These are phyloP conservation scores for Candida neerlandica DNA, from an alignment of 1,139 yeast species.

Conservation along the genomic window DNA sequence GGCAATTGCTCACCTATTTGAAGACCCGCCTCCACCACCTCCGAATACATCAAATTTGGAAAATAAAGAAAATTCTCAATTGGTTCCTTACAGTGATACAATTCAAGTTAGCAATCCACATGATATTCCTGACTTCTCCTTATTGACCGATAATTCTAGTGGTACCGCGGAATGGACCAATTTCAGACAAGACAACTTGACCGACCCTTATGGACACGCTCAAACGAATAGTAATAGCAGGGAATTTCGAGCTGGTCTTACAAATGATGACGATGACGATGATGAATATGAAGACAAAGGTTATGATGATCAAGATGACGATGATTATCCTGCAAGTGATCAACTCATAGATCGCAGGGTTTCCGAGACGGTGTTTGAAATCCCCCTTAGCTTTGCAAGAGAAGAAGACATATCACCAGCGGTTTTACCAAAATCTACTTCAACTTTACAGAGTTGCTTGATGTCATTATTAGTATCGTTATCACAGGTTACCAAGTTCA, in stretches of 20 bases:
- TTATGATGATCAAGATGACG: not conserved
- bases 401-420: constrained; percentile 13
- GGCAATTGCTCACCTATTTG: constrained; percentile 58
- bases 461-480: constrained; percentile 29
- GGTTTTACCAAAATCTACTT: constrained; percentile 12
- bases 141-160: constrained; percentile 5
- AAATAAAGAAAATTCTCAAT: constrained; percentile 12
- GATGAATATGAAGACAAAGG: constrained; percentile 8
- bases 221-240: not conserved
- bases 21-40: constrained; percentile 28
- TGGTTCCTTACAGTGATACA: constrained; percentile 19
- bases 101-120: constrained; percentile 22
- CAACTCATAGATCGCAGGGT: constrained; percentile 1
- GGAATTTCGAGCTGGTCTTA: not conserved
- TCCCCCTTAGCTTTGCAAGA: constrained; percentile 9
- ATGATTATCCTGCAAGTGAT: not conserved
- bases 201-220: not conserved
- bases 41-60: constrained; percentile 1
- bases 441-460: constrained; percentile 25
- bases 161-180: constrained; percentile 7
- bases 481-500: constrained; percentile 27
- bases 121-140: constrained; percentile 17
- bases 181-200: not conserved
- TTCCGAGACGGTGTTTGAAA: constrained; percentile 9
- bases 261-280: not conserved